These are phyloP conservation scores for Effrenium voratum DNA, from an alignment of 73 alveolate species.

Conservation along the genomic window DNA sequence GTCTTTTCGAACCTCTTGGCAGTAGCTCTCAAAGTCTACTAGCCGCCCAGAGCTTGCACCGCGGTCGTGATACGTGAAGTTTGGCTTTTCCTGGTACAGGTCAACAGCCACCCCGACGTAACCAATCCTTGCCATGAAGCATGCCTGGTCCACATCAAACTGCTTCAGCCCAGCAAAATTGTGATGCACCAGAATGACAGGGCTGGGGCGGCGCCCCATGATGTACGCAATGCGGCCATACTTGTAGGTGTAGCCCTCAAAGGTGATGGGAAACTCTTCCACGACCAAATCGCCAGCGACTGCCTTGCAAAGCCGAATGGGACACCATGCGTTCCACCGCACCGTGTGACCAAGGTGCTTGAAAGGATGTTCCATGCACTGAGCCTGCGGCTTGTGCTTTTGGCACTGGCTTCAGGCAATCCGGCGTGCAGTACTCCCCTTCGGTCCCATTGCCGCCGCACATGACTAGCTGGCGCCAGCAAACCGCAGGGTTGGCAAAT, in stretches of 20 bases:
- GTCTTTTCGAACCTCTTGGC: too few species aligned
- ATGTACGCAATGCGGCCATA: constrained; percentile 65
- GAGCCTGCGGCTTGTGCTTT: constrained; percentile 6
- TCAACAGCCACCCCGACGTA: constrained; percentile 77
- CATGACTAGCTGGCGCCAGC: too few species aligned
- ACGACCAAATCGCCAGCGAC: constrained; percentile 38
- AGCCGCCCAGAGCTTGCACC: constrained; percentile 29
- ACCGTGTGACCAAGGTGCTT: too few species aligned
- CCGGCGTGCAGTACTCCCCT: not conserved
- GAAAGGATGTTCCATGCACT: too few species aligned
- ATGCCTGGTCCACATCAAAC: constrained; percentile 71
- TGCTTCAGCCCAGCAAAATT: constrained; percentile 75
- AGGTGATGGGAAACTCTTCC: constrained; percentile 85
- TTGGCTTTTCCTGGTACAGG: constrained; percentile 46
- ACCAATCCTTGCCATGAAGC: constrained; percentile 65
- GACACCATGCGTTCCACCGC: not conserved
- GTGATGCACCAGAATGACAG: constrained; percentile 82
- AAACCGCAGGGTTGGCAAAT: too few species aligned
- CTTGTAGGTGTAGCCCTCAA: constrained; percentile 57
- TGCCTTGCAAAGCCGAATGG: not conserved
- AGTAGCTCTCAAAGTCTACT: constrained; percentile 24
- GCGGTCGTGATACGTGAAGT: constrained; percentile 39
- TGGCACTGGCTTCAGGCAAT: constrained; percentile 37
- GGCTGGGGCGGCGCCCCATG: constrained; percentile 37
- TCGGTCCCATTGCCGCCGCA: constrained; percentile 62